Base-by-base conservation (phyloP, 305 asterid genomes). In the Coffea humblotiana region DNA sequence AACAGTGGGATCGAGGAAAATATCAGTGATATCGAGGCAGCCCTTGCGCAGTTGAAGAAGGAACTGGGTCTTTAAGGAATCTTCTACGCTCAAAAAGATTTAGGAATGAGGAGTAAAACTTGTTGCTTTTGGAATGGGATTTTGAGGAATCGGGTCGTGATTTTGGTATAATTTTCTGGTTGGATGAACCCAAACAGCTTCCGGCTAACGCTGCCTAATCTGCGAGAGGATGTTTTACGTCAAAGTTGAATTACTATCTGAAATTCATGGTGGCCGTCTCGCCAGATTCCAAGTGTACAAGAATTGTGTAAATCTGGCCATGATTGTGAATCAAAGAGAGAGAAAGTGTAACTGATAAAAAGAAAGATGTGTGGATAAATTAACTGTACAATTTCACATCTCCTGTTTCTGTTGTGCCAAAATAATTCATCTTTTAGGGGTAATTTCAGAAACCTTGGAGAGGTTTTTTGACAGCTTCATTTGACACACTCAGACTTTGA, bases 11-110 rank as follows among this genome's bases (percentile, higher is more conserved):
- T 88, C 15, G 88, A 89, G 72, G 98, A 92, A 51, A 88, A 83
- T 73, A 84, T 91, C 54, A 92, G 90, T 81, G 98, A 94, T 80
- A 89, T 94, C 84, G 98, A 94, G 88, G 97, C 94, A 70, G 82
- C 94, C 76, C 94, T 94, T 45, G 91, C 94, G 66, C 92, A 88
- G 73, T 80, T 94, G 83, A 94, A 90, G 80, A 91, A 77, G 90
- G 97, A 92, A 78, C 82, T 94, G 76, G 98, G 98, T 72, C 91
- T 94, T n/a, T 93, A 89, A 49, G 54, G 14, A n/a, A n/a, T n/a
- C n/a, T 52, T 51, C 6, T 11, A 15, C 14, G 1, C 52, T 21
- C 7, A 3, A 12, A 3, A 12, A 47, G 43, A 51, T 58, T 25
- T 0, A 8, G 45, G 9, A 12, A 35, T 76, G 71, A 43, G 15